Base-by-base conservation (phyloP, 805 yeast species). In the Ogataea nakhonphanomensis region DNA sequence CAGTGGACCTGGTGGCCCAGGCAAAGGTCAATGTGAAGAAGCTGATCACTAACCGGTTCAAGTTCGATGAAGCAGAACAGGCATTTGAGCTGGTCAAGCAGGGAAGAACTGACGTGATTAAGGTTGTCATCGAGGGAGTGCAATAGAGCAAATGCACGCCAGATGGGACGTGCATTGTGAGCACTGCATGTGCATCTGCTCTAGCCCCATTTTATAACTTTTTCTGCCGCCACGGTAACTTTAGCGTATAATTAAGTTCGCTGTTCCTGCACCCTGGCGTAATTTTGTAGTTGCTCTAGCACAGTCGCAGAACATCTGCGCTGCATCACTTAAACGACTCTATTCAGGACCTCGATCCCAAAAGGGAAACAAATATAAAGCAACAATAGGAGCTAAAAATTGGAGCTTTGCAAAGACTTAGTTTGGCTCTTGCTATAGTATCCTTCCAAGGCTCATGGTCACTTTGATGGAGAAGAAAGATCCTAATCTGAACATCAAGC, bases 51-150 rank as follows among this genome's bases (percentile, higher is more conserved):
- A 86, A 86, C 56, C 73, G 84, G 50, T 84, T 76, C 67, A 62
- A 70, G 38, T 88, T 86, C 58, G 73, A 74, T 23, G 80, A 87
- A 36, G 89, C 95, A n/a, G 74, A 78, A 47, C 73, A 78, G 48
- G 96, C 95, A 3, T 59, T 82, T 61, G 82, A 85, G 46, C 68
- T 74, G 31, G 81, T 80, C 14, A 73, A 76, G 46, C 69, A 73
- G 27, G 90, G 89, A 35, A 33, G 46, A n/a, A 42, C 49, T 14
- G 66, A 74, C 46, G 84, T 84, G 39, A 79, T 87, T 54, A 88
- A 88, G 69, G 81, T 84, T 43, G 75, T 88, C 50, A 88, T 88
- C 46, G 81, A 76, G 41, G 96, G 95, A 3, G 91, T 91, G 4
- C 25, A 32, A 20, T 22, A 32, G 10, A 33, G 35, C 15, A 32